phyloP scores from a whole-genome alignment of 495 filamentous ascomycete species.

The Hyaloscypha finlandica region DNA sequence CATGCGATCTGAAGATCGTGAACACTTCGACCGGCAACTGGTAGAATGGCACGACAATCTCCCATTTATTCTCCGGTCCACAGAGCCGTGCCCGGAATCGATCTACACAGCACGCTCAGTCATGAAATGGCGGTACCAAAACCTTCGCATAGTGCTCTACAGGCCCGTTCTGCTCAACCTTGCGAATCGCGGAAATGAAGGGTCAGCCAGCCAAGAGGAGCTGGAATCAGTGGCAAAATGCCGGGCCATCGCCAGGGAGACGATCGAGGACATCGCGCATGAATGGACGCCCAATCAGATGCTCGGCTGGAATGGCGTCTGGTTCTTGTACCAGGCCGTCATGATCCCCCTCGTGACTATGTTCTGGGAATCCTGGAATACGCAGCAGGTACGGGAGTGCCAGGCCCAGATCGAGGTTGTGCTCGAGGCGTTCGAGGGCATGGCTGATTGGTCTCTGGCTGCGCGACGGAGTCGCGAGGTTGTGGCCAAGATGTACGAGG shows the following conservation, averaged over 20 bases:
- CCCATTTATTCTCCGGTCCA: constrained; percentile 68
- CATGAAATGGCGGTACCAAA: constrained; percentile 83
- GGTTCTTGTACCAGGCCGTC: constrained; percentile 79
- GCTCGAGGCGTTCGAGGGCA: constrained; percentile 65
- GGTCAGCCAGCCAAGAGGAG: constrained; percentile 65
- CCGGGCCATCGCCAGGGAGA: constrained; percentile 65
- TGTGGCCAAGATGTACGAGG: constrained; percentile 69
- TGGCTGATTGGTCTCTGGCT: constrained; percentile 70
- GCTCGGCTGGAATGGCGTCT: constrained; percentile 79
- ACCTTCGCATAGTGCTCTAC: constrained; percentile 78
- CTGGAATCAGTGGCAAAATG: constrained; percentile 68
- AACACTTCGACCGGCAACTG: constrained; percentile 65
- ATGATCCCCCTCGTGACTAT: constrained; percentile 76
- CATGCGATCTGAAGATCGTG: constrained; percentile 63
- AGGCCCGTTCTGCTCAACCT: constrained; percentile 72
- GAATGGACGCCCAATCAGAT: constrained; percentile 74
- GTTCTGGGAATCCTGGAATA: constrained; percentile 62
- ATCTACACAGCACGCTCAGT: constrained; percentile 69
- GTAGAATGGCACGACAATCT: constrained; percentile 72
- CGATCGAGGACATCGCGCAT: constrained; percentile 69
- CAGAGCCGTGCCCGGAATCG: constrained; percentile 69
- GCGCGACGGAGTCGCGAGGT: constrained; percentile 70
- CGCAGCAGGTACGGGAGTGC: constrained; percentile 39
- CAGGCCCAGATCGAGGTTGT: constrained; percentile 64
- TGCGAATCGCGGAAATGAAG: constrained; percentile 58